A percentile compares a stretch with the other conserved stretches of the same genome.
Conservation (phyloP, 768 basidiomycete genomes). For the Scleroderma citrinum region DNA sequence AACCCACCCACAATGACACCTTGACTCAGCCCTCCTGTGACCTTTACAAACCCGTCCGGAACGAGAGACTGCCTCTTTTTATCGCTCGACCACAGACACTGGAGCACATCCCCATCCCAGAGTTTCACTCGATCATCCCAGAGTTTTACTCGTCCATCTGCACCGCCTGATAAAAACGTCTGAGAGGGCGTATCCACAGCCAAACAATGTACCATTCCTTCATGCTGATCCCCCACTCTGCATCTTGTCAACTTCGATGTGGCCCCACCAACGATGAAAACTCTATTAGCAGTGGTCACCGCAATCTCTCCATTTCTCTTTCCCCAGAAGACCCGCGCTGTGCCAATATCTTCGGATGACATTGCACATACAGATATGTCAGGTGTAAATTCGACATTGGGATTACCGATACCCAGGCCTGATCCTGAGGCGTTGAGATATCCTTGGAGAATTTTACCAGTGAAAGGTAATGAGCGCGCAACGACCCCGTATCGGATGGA, state of each 20-base stretch:
- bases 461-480: slow-evolving; percentile 65
- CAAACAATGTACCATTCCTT: slow-evolving; percentile 51
- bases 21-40: slow-evolving; percentile 38
- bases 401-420: slow-evolving; percentile 61
- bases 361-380: slow-evolving; percentile 56
- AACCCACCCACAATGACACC: slow-evolving; percentile 46
- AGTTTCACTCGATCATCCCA: slow-evolving; percentile 91
- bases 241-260: slow-evolving; percentile 45
- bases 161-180: slow-evolving; percentile 46
- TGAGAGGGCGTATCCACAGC: slow-evolving; percentile 40
- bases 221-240: slow-evolving; percentile 52
- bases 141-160: slow-evolving; percentile 65
- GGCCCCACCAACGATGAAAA: slow-evolving; percentile 49
- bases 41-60: slow-evolving; percentile 46
- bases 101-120: slow-evolving; percentile 55
- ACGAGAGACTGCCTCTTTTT: slow-evolving; percentile 28
- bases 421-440: slow-evolving; percentile 61
- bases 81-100: slow-evolving; percentile 62
- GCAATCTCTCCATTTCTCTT: slow-evolving; percentile 63
- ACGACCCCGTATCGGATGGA: slow-evolving; percentile 67
- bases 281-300: slow-evolving; percentile 48
- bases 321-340: slow-evolving; percentile 71
- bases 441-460: slow-evolving; percentile 63
- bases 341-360: slow-evolving; percentile 50
- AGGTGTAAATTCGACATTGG: slow-evolving; percentile 68